Evolutionary conservation across 441 rosid species (phyloP).

Genomic region (Flueggea neowawraea): DNA sequence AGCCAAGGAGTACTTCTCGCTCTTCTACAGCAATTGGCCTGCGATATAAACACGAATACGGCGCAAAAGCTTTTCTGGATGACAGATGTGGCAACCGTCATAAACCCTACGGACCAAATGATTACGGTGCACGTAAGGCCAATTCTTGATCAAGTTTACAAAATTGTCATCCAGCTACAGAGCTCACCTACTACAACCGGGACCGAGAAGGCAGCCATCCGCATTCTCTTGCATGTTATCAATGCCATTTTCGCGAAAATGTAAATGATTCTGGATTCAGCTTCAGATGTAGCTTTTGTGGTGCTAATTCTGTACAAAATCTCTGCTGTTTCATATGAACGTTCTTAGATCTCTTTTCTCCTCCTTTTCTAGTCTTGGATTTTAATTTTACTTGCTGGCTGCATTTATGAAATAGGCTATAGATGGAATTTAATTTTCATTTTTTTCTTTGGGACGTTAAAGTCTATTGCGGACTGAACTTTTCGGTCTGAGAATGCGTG

Average conservation of each 20-base stretch:
- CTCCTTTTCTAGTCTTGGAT: too few relatives aligned
- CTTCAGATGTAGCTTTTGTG: too few relatives aligned
- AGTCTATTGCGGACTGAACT: too few relatives aligned
- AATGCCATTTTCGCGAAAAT: slow-evolving; percentile 29
- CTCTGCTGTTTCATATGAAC: too few relatives aligned
- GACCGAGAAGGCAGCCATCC: slow-evolving; percentile 44
- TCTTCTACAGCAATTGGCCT: slow-evolving; percentile 74
- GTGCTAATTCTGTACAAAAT: too few relatives aligned
- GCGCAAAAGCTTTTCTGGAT: slow-evolving; percentile 57
- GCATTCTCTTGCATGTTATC: slow-evolving; percentile 62
- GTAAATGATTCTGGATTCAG: too few relatives aligned
- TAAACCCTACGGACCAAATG: slow-evolving; percentile 58
- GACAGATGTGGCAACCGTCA: slow-evolving; percentile 66
- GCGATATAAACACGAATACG: slow-evolving; percentile 57
- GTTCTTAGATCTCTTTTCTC: too few relatives aligned
- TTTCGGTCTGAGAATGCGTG: too few relatives aligned
- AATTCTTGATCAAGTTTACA: slow-evolving; percentile 66
- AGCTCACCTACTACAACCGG: slow-evolving; percentile 36
- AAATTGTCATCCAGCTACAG: slow-evolving; percentile 53
- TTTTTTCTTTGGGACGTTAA: too few relatives aligned
- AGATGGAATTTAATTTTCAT: too few relatives aligned
- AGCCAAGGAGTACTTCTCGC: slow-evolving; percentile 79
- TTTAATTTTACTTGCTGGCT: too few relatives aligned
- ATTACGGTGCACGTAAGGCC: slow-evolving; percentile 61
- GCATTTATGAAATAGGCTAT: too few relatives aligned